phyloP scores from a whole-genome alignment of 1,284 basidiomycete genomes.

The Sutorius eximius region DNA sequence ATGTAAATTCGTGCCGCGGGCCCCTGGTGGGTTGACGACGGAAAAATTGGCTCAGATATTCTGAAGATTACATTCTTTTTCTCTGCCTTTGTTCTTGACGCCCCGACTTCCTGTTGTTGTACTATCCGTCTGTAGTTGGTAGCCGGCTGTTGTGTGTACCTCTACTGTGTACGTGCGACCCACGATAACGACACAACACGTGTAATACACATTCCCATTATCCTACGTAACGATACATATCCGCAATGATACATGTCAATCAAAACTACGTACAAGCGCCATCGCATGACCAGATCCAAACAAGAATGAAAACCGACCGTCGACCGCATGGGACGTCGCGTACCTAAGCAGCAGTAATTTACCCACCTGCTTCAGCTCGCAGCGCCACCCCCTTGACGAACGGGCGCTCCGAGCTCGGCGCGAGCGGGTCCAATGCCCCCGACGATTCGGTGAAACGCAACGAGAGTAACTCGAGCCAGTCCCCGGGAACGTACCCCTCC shows the following conservation, averaged over 20 bases:
- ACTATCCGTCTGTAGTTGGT: neutral
- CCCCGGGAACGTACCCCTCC: neutral
- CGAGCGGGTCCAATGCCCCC: neutral
- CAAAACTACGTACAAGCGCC: neutral
- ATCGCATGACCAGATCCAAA: neutral
- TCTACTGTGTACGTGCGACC: neutral
- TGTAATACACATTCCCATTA: constrained; percentile 3
- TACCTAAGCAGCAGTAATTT: neutral
- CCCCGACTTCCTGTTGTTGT: neutral
- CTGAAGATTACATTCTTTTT: constrained; percentile 6
- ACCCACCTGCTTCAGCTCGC: neutral
- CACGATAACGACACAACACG: neutral
- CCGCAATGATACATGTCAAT: neutral
- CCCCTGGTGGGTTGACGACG: constrained; percentile 13
- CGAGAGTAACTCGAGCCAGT: constrained; percentile 26
- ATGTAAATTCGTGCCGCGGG: constrained; percentile 27
- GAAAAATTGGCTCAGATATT: constrained; percentile 23
- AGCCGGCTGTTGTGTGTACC: neutral
- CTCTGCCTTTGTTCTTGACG: neutral
- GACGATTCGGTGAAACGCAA: constrained; percentile 2
- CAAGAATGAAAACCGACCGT: neutral
- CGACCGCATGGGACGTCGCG: neutral
- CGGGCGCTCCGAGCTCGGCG: neutral
- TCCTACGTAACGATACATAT: neutral
- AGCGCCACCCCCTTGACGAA: neutral